These are phyloP conservation scores for Rhizopus microsporus DNA, from an alignment of 371 early-diverging fungal genomes.

Conservation along the genomic window DNA sequence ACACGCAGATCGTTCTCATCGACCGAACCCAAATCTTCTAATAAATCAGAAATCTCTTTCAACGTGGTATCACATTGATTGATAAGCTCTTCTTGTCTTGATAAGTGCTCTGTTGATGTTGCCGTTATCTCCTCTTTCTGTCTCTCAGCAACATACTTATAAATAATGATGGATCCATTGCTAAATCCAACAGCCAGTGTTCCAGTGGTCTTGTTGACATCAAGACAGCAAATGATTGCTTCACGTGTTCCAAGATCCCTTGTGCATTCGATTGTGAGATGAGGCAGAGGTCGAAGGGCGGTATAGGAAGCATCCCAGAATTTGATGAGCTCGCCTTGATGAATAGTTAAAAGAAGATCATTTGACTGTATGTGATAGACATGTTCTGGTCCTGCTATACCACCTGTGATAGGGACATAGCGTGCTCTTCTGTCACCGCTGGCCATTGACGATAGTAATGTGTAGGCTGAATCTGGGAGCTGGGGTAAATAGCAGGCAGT, in stretches of 20 bases:
- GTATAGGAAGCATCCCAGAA: conserved; percentile 61
- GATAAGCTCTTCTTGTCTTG: conserved; percentile 28
- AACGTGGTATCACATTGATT: conserved; percentile 38
- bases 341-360: conserved; percentile 55
- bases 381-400: conserved; percentile 41
- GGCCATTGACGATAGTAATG: conserved; percentile 20
- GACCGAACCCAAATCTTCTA: conserved; percentile 35
- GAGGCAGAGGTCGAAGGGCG: conserved; percentile 48
- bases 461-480: conserved; percentile 28
- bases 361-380: conserved; percentile 44
- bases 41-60: conserved; percentile 36
- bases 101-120: background rate
- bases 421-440: conserved; percentile 9
- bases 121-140: background rate
- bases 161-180: conserved; percentile 32
- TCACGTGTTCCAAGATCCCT: conserved; percentile 16
- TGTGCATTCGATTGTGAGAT: conserved; percentile 37
- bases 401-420: conserved; percentile 56
- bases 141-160: conserved; percentile 17
- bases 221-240: conserved; percentile 35
- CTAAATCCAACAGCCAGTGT: conserved; percentile 42
- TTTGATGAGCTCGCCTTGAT: conserved; percentile 43
- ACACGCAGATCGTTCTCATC: conserved; percentile 3
- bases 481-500: conserved; percentile 32
- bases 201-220: conserved; percentile 37